Base-by-base conservation (phyloP, 768 basidiomycete genomes). In the Boletus vinaceobasis region DNA sequence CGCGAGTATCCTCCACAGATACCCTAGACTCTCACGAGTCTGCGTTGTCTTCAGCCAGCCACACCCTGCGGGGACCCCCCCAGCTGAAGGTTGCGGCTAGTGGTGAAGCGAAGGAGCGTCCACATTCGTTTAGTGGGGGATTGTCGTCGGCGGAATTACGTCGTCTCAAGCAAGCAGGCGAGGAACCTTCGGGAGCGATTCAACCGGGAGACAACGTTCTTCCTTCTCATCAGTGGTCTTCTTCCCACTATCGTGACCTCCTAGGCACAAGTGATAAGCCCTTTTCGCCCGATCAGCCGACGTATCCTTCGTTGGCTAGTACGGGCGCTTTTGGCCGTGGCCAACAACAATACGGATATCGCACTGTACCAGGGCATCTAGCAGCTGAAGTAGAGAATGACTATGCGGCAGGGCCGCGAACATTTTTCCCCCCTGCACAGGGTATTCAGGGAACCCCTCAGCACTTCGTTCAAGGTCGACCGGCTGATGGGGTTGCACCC, bases 1-100 rank as follows among this genome's bases (percentile, higher is more conserved):
- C 89, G 58, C 84, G 89, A 51, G 90, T 86, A 49, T 90, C 88
- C 27, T 90, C 90, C n/a, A 84, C 86, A 58, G 89, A 90, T 71
- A 86, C 85, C 32, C 79, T 84, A 29, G 75, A 78, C 46, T 81
- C 82, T 52, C 86, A 82, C 56, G 80, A 79, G 53, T 84, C 84
- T 48, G 72, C 62, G 17, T 65, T 75, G 50, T 83, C 82, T 50
- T 74, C 74, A 45, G 75, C 74, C 43, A 82, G 81, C 62, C 83
- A 84, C 66, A 79, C 80, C 31, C 72, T 87, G 62, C 76, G 85
- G 52, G 78, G 74, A 33, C 77, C 76, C 54, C 75, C 77, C 48
- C 76, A 82, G 55, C 71, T 84, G 60, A 87, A 86, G 70, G 71
- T 77, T 38, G 76, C 74, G 36, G 71, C 77, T 43, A 60, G 76